These are phyloP conservation scores for Tuber brumale DNA, from an alignment of 495 filamentous ascomycete genomes.

Conservation along the genomic window DNA sequence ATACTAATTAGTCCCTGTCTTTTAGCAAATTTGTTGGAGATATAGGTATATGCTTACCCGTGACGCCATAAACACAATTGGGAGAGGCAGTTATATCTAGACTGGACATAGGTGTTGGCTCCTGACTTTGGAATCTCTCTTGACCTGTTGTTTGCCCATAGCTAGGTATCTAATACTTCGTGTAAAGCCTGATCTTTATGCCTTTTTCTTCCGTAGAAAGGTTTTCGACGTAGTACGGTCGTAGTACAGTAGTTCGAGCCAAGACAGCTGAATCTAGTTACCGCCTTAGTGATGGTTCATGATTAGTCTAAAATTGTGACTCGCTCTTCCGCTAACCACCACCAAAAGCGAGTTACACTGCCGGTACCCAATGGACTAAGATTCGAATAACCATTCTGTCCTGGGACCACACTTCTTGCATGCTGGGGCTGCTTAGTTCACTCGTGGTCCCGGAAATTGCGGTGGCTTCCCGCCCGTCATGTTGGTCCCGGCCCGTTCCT, in stretches of 20 bases:
- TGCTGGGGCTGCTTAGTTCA: constrained; percentile 48
- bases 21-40: not conserved
- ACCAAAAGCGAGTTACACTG: constrained; percentile 57
- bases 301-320: not conserved
- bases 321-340: constrained; percentile 54
- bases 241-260: constrained; percentile 50
- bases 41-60: not conserved
- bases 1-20: not conserved
- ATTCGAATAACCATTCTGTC: not conserved
- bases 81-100: constrained; percentile 55
- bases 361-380: constrained; percentile 24
- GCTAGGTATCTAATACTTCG: constrained; percentile 49
- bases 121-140: not conserved
- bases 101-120: not conserved
- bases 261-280: constrained; percentile 47
- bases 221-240: constrained; percentile 47
- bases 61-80: constrained; percentile 50
- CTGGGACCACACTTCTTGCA: constrained; percentile 25
- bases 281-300: constrained; percentile 41
- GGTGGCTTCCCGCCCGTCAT: constrained; percentile 54
- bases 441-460: constrained; percentile 52
- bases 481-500: constrained; percentile 44
- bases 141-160: not conserved
- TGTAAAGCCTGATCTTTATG: constrained; percentile 53
- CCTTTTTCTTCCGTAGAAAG: constrained; percentile 49